Percentiles rank a stretch among this genome's conserved stretches.
Conservation (phyloP, 768 basidiomycete genomes). For the Myochromella boudieri region DNA sequence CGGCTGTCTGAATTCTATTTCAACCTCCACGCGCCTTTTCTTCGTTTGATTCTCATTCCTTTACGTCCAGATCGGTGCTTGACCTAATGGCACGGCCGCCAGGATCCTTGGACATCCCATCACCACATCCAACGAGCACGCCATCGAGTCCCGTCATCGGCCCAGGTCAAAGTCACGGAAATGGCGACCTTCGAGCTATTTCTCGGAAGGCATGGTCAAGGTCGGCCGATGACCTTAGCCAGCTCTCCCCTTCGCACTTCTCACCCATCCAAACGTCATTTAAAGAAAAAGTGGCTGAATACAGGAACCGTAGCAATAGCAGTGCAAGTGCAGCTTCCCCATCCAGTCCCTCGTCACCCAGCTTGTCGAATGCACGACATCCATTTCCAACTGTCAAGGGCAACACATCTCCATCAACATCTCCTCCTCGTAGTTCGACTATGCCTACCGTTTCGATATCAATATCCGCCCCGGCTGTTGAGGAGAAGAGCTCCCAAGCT, state of each 20-base stretch:
- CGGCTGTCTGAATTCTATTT: background rate
- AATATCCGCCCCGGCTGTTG: conserved; percentile 42
- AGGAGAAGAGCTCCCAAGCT: conserved; percentile 29
- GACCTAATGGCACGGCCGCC: conserved; percentile 54
- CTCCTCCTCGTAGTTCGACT: conserved; percentile 34
- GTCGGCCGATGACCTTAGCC: conserved; percentile 77
- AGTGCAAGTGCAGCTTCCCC: conserved; percentile 44
- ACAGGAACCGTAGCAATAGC: conserved; percentile 61
- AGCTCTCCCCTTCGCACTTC: conserved; percentile 36
- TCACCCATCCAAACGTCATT: conserved; percentile 48
- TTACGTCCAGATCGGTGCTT: conserved; percentile 55
- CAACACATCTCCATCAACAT: conserved; percentile 30
- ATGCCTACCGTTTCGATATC: conserved; percentile 46
- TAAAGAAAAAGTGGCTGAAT: conserved; percentile 64
- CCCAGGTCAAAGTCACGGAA: conserved; percentile 23
- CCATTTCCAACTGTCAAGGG: conserved; percentile 41
- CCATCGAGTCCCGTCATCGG: conserved; percentile 36
- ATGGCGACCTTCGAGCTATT: conserved; percentile 69
- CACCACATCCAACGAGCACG: conserved; percentile 34
- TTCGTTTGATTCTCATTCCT: background rate
- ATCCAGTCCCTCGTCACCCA: conserved; percentile 32
- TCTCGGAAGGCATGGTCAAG: conserved; percentile 77
- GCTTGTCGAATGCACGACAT: conserved; percentile 35
- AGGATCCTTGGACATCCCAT: conserved; percentile 43
- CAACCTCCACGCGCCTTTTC: background rate